Evolutionary conservation across 192 early-diverging fungal genomes (phyloP), one percentile per base, ranked within the genome.

Genomic region (Podila verticillata): DNA sequence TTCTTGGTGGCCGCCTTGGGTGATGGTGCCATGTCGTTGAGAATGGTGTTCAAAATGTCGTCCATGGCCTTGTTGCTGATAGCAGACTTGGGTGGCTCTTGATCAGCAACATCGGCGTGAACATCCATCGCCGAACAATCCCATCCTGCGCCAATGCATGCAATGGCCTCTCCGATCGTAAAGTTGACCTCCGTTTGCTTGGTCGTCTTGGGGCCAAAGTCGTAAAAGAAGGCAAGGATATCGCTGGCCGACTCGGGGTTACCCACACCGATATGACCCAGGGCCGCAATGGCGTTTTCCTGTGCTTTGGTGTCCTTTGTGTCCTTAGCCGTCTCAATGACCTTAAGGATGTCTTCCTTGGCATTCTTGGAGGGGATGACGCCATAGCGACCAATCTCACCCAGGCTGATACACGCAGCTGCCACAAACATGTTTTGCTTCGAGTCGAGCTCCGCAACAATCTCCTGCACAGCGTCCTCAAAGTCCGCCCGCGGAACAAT

Each of bases 161-260:
- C 89, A 60, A 96, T 71, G 0, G 96, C 91, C 70, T 96, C 95
- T 29, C 96, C 97, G 44, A 94, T 87, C 15, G 90, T 89, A 72
- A 98, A 97, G 62, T 95, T 90, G 34, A 95, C 71, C 57, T 98
- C 97, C 0, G 93, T 85, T 44, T 96, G 91, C 66, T 97, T 96
- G 36, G 90, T 88, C 36, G 90, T 74, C 7, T 83, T 70, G 20
- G 86, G 69, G 3, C 91, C 85, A n/a, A 94, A 77, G 4, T 88
- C 81, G 17, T 84, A 84, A 51, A 95, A 67, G 58, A 86, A 82
- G 28, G 70, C 57, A 35, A 88, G 66, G 19, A 90, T 68, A 12
- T 66, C 64, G 3, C 61, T n/a, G 3, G 75, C 69, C 28, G 77
- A 74, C 9, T 31, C 61, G 4, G 74, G 67, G 7, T 82, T 70